Percentiles rank a stretch among this genome's conserved stretches.
These are phyloP conservation scores for Tetrapisispora namnaoensis DNA, from an alignment of 805 yeast genomes.

Conservation along the genomic window DNA sequence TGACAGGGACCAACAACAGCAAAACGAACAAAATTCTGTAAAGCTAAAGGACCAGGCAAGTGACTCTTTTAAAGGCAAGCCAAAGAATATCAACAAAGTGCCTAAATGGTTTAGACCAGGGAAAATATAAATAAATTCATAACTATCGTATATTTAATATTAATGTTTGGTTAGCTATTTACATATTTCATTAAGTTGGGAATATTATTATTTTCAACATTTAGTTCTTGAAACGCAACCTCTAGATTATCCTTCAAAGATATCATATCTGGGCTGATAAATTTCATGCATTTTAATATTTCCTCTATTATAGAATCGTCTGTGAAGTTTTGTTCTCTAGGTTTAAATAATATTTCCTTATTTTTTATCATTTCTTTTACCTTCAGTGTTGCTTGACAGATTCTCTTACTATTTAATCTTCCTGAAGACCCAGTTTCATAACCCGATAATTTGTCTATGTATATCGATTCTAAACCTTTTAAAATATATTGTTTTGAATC, in stretches of 20 bases:
- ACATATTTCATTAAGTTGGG: background rate
- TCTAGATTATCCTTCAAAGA: constrained; percentile 4
- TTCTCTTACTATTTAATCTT: background rate
- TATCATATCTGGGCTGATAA: background rate
- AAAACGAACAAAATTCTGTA: background rate
- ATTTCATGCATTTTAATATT: background rate
- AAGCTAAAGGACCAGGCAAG: background rate
- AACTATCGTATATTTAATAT: background rate
- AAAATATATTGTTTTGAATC: constrained; percentile 9
- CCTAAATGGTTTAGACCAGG: constrained; percentile 36
- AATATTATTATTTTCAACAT: background rate
- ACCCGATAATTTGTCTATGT: constrained; percentile 3
- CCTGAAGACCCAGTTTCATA: background rate
- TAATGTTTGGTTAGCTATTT: background rate
- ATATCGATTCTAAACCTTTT: constrained; percentile 17
- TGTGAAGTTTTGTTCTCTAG: background rate
- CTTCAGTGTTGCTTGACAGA: background rate
- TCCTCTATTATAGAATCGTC: background rate
- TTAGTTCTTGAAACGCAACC: constrained; percentile 7
- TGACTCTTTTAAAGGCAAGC: background rate
- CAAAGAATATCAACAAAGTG: constrained; percentile 15
- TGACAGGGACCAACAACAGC: background rate
- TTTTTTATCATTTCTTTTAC: background rate
- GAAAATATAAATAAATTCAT: constrained; percentile 11
- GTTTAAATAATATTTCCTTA: constrained; percentile 1